Conservation (phyloP, 2,329 filamentous ascomycete species). For the Thelonectria rubi region DNA sequence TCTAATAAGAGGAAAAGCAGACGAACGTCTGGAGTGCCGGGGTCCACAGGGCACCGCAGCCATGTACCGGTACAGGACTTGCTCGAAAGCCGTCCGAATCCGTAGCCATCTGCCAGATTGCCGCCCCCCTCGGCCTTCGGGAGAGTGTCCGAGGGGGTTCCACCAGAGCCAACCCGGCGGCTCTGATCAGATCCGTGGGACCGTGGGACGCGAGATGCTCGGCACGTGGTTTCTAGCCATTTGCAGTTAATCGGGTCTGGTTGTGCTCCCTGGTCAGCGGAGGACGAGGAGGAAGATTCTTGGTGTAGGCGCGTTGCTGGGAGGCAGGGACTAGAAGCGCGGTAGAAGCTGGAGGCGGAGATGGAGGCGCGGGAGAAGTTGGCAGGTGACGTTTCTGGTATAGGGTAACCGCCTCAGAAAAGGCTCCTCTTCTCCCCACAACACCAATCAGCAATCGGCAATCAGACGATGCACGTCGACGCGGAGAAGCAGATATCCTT, state of each 20-base stretch:
- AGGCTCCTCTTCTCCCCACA: not conserved
- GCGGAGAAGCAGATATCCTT: constrained; percentile 5
- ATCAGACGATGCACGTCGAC: not conserved
- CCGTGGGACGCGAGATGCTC: not conserved
- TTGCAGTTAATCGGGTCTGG: not conserved
- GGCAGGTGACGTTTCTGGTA: constrained; percentile 1
- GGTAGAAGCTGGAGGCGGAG: constrained; percentile 10
- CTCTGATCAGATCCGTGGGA: no score
- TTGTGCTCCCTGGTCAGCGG: not conserved
- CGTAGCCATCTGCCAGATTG: not conserved
- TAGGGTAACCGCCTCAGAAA: constrained; percentile 24
- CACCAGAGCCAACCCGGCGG: not conserved
- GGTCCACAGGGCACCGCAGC: constrained; percentile 4
- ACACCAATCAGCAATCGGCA: no score
- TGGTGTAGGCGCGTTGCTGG: no score
- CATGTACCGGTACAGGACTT: not conserved
- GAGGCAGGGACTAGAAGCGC: constrained; percentile 22
- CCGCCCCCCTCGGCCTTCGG: constrained; percentile 21
- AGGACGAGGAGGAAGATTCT: no score
- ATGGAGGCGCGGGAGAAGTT: constrained; percentile 10
- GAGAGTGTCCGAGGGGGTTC: constrained; percentile 10
- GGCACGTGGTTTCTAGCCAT: not conserved
- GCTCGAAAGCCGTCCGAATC: not conserved
- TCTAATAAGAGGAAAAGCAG: constrained; percentile 21
- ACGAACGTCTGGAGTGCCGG: not conserved